These are phyloP conservation scores for Cerrena zonata DNA, from an alignment of 1,284 basidiomycete genomes.

Conservation along the genomic window DNA sequence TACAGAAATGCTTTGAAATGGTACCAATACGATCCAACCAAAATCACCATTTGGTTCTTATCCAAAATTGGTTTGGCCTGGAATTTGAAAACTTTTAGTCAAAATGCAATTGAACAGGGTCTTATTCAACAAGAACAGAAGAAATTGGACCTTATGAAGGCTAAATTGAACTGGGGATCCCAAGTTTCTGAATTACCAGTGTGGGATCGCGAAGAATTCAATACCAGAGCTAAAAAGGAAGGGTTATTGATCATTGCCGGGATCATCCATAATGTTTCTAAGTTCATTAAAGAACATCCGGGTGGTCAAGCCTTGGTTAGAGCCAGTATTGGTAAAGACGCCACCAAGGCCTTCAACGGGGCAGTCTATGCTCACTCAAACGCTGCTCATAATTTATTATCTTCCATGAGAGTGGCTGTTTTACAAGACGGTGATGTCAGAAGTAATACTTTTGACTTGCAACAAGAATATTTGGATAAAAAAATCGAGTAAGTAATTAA, in stretches of 20 bases:
- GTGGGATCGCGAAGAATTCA: constrained; percentile 42
- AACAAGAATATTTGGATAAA: no score
- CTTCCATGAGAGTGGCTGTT: constrained; percentile 80
- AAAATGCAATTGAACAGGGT: constrained; percentile 82
- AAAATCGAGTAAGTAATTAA: no score
- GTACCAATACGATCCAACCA: constrained; percentile 69
- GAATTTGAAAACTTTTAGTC: constrained; percentile 77
- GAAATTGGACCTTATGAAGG: constrained; percentile 58
- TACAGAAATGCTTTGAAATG: constrained; percentile 70
- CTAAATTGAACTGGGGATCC: constrained; percentile 55
- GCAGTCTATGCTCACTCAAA: constrained; percentile 81
- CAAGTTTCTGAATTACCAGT: not conserved
- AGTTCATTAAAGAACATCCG: constrained; percentile 76
- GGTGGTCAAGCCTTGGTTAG: constrained; percentile 67
- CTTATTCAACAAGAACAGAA: constrained; percentile 81
- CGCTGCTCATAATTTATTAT: constrained; percentile 76
- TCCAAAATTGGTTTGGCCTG: constrained; percentile 64
- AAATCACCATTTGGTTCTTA: constrained; percentile 79
- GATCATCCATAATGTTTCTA: constrained; percentile 80
- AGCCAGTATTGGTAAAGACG: constrained; percentile 70
- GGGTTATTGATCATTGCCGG: constrained; percentile 73
- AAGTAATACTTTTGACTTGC: no score
- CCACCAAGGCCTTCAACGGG: constrained; percentile 80
- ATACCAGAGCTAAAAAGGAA: constrained; percentile 58
- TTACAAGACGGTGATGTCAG: constrained; percentile 71